phyloP scores from a whole-genome alignment of 2,329 filamentous ascomycete genomes.

The Rutstroemia sp. region DNA sequence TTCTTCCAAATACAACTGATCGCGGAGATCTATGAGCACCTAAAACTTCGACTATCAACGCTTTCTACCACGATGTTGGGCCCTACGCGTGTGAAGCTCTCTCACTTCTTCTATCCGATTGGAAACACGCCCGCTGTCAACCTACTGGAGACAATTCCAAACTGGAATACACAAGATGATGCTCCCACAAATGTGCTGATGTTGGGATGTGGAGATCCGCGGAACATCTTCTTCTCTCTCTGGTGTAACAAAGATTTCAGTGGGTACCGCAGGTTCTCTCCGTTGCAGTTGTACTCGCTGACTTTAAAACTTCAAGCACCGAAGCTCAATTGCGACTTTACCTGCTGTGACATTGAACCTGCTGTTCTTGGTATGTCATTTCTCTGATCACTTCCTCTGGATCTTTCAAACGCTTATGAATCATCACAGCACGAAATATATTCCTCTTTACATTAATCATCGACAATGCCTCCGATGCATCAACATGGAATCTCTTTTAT shows the following conservation, averaged over 20 bases:
- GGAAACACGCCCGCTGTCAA: constrained; percentile 11
- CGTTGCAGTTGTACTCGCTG: neutral
- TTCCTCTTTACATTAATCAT: constrained; percentile 5
- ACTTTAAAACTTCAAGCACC: neutral
- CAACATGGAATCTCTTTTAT: constrained; percentile 10
- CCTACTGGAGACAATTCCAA: constrained; percentile 2
- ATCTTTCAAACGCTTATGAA: neutral
- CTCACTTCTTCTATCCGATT: constrained; percentile 7
- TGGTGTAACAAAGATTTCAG: neutral
- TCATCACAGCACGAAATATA: constrained; percentile 8
- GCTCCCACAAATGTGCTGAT: constrained; percentile 4
- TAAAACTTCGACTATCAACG: too few relatives aligned
- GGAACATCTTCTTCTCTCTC: constrained; percentile 13
- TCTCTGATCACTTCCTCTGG: neutral
- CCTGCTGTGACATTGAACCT: neutral
- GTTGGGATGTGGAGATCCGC: constrained; percentile 13
- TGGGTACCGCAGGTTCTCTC: neutral
- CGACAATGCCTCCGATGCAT: neutral
- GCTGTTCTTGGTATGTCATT: neutral
- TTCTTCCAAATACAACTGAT: too few relatives aligned
- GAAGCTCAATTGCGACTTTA: neutral
- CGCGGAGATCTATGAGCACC: too few relatives aligned
- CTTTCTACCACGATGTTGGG: neutral
- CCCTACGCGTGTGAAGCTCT: neutral
- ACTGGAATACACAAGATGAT: neutral